Conservation (phyloP, 108 stramenopile species). For the Pseudonitzschia pungens region DNA sequence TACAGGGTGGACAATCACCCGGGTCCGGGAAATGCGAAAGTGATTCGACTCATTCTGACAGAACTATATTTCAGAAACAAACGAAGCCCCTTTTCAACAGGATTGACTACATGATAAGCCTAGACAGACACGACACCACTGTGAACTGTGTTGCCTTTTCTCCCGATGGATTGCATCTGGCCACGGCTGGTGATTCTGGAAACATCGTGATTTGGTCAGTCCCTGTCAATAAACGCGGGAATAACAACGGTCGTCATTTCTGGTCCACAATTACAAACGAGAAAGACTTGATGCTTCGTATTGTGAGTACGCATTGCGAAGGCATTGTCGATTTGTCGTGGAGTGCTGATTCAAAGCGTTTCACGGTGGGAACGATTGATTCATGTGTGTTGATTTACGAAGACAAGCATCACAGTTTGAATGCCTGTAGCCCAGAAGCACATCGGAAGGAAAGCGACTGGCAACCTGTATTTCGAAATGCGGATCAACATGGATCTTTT, state of each 20-base stretch:
- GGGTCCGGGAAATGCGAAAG: slow-evolving; percentile 4
- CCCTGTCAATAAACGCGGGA: slow-evolving; percentile 51
- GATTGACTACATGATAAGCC: slow-evolving; percentile 65
- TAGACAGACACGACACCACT: slow-evolving; percentile 61
- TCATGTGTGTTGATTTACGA: slow-evolving; percentile 56
- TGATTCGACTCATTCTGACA: background rate
- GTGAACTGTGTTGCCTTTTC: slow-evolving; percentile 73
- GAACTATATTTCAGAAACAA: slow-evolving; percentile 16
- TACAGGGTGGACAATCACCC: slow-evolving; percentile 3
- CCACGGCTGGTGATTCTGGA: slow-evolving; percentile 87
- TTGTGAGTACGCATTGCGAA: slow-evolving; percentile 59
- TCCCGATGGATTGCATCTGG: slow-evolving; percentile 84
- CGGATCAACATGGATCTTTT: slow-evolving; percentile 74
- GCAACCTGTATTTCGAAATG: slow-evolving; percentile 59
- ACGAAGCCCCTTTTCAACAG: slow-evolving; percentile 28
- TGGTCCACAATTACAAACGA: slow-evolving; percentile 50
- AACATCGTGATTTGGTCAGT: slow-evolving; percentile 67
- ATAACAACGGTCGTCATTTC: slow-evolving; percentile 45
- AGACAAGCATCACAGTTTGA: slow-evolving; percentile 27
- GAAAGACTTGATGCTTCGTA: slow-evolving; percentile 57
- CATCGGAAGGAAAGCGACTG: slow-evolving; percentile 47
- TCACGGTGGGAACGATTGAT: slow-evolving; percentile 76
- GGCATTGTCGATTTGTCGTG: slow-evolving; percentile 78
- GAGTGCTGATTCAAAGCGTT: slow-evolving; percentile 69
- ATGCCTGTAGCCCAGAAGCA: slow-evolving; percentile 24